Base-by-base conservation (phyloP, 306 rosid genomes). In the Cucumis cinereus region DNA sequence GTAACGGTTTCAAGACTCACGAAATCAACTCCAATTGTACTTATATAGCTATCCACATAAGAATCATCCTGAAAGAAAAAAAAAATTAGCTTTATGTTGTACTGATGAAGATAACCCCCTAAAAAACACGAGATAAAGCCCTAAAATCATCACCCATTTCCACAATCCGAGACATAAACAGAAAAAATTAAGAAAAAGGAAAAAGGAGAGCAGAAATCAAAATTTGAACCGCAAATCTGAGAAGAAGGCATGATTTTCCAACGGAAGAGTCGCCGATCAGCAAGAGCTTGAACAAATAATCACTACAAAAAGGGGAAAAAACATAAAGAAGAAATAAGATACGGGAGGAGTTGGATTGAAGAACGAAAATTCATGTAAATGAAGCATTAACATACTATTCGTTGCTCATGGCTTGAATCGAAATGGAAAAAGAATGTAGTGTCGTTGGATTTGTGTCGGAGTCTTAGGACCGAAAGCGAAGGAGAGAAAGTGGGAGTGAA, bases 11-110 rank as follows among this genome's bases (percentile, higher is more conserved):
- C 19, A 24, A 15, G 64, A 75, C 89, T 85, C 59, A 94, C 98
- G 76, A 94, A 94, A 87, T 94, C 98, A 75, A 94, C 98, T 69
- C 98, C 98, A 77, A 94, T 91, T 81, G 98, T 94, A 56, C 97
- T 94, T 74, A 94, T 88, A 82, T 91, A 91, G 93, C 93, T 94
- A 79, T 94, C 98, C 13, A 86, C 95, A 69, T 94, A 94, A 4
- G 98, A 94, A 79, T 91, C 97, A 81, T 91, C 98, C 98, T 91
- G 89, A 50, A 56, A 72, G 41, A 28, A 5, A 22, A 40, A 23
- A 5, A 13, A 10, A 53, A 7, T 24, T 16, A 78, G 60, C 17
- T 33, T 53, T n/a, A 5, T n/a, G 43, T 40, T 56, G 12, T 12
- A 13, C 20, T 13, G 22, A 67, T 26, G 43, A 57, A 71, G n/a